These are phyloP conservation scores for Botrytis sinoallii DNA, from an alignment of 2,329 filamentous ascomycete species.

Conservation along the genomic window DNA sequence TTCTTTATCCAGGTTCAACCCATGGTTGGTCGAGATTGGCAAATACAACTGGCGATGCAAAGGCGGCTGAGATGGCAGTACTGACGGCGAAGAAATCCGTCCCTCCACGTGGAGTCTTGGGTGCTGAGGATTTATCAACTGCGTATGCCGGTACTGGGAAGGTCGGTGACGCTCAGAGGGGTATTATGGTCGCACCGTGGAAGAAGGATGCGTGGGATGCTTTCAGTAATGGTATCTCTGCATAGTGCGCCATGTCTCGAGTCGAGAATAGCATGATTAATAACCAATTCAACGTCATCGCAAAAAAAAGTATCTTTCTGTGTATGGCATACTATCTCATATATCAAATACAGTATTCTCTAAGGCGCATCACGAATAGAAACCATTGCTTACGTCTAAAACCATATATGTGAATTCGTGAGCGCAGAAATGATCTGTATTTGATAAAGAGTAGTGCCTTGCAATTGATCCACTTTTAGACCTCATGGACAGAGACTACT, in stretches of 20 bases:
- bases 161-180: conserved; percentile 70
- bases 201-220: conserved; percentile 30
- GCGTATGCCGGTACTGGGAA: conserved; percentile 73
- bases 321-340: background rate
- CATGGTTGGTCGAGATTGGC: conserved; percentile 79
- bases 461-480: background rate
- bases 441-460: background rate
- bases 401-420: background rate
- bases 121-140: conserved; percentile 65
- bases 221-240: conserved; percentile 14
- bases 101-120: conserved; percentile 67
- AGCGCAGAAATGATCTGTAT: background rate
- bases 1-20: conserved; percentile 76
- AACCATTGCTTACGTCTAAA: background rate
- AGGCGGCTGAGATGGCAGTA: conserved; percentile 73
- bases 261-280: background rate
- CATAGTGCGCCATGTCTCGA: background rate
- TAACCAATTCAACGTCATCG: background rate
- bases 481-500: background rate
- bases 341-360: background rate
- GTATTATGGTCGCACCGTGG: conserved; percentile 83
- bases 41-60: conserved; percentile 50
- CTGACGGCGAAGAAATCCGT: conserved; percentile 72
- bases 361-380: background rate
- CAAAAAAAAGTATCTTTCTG: background rate